Percentiles rank a stretch among this genome's conserved stretches.
These are phyloP conservation scores for Blastomyces gilchristii DNA, from an alignment of 2,329 filamentous ascomycete genomes.

Conservation along the genomic window DNA sequence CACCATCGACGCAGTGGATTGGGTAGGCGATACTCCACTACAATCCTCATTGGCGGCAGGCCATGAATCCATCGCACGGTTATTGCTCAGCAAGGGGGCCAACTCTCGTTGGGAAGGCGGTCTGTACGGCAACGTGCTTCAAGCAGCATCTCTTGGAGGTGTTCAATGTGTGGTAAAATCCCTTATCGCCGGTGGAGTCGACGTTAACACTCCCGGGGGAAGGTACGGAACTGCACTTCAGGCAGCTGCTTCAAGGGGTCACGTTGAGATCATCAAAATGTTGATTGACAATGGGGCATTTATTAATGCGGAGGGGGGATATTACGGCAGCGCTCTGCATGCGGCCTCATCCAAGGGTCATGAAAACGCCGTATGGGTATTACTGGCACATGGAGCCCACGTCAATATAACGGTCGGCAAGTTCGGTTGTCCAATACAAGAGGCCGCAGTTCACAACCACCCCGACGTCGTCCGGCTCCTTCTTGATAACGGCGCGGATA, in stretches of 20 bases:
- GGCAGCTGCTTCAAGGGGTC: background rate
- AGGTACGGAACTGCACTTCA: background rate
- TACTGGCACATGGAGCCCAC: constrained; percentile 23
- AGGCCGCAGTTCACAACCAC: background rate
- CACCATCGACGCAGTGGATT: background rate
- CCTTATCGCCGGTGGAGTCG: background rate
- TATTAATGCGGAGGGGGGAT: constrained; percentile 6
- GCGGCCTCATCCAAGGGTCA: constrained; percentile 20
- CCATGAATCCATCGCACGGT: background rate
- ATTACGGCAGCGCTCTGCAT: constrained; percentile 12
- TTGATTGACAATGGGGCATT: constrained; percentile 5
- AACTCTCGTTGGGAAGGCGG: background rate
- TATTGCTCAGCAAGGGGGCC: background rate
- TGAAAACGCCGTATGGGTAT: constrained; percentile 21
- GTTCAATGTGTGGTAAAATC: background rate
- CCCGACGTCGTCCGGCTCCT: background rate
- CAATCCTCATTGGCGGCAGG: background rate
- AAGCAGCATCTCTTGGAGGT: background rate
- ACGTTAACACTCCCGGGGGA: background rate
- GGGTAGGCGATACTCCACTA: background rate
- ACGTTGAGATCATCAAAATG: background rate
- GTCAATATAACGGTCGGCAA: constrained; percentile 12
- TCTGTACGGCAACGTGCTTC: background rate
- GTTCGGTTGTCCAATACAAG: background rate
- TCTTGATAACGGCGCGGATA: background rate